A percentile compares a stretch with the other conserved stretches of the same genome.
These are phyloP conservation scores for Stereocaulon alpinum DNA, from an alignment of 495 filamentous ascomycete genomes.

Conservation along the genomic window DNA sequence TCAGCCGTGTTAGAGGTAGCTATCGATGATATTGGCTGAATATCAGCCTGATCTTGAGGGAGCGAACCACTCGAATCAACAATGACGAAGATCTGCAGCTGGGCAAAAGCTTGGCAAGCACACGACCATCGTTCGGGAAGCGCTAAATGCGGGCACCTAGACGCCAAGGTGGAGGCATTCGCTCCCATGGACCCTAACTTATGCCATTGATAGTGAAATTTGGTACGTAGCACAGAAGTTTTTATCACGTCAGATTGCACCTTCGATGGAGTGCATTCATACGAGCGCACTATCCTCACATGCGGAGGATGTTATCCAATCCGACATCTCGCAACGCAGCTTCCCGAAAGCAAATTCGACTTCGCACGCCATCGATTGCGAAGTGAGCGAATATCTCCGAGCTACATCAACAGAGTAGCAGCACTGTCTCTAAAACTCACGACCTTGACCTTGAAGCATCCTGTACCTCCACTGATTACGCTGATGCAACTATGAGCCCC, in stretches of 20 bases:
- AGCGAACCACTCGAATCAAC: too few species aligned
- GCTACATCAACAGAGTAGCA: not conserved
- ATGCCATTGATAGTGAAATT: not conserved
- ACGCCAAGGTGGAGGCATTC: not conserved
- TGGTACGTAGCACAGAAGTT: not conserved
- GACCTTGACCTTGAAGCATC: not conserved
- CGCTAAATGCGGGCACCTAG: slow-evolving; percentile 3
- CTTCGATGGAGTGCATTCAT: not conserved
- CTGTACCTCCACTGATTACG: not conserved
- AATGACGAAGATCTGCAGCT: not conserved
- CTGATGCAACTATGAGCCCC: not conserved
- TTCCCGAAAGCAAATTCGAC: slow-evolving; percentile 1
- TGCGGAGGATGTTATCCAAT: not conserved
- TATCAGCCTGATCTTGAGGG: too few species aligned
- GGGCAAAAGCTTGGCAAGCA: not conserved
- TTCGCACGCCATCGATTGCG: slow-evolving; percentile 25
- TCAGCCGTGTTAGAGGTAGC: too few species aligned
- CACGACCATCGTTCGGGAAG: not conserved
- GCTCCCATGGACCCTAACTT: not conserved
- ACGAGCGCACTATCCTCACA: too few species aligned
- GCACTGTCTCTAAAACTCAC: not conserved
- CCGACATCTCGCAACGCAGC: not conserved
- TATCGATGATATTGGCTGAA: too few species aligned
- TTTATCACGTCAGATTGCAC: not conserved
- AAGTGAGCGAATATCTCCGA: slow-evolving; percentile 10